Conservation (phyloP, 2,329 filamentous ascomycete genomes). For the Neocucurbitaria cava region DNA sequence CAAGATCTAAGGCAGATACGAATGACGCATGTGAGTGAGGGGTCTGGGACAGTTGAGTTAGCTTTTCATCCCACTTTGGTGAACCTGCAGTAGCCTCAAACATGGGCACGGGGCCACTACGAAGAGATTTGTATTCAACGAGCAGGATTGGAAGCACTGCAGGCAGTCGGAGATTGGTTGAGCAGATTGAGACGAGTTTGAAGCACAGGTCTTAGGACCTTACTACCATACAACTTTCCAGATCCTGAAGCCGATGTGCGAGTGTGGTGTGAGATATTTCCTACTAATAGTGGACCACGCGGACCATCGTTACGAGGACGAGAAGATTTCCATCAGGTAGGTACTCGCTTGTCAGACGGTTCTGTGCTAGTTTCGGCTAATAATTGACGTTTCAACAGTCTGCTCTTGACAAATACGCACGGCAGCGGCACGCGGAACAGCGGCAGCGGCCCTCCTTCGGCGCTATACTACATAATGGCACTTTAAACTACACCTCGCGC, state of each 20-base stretch:
- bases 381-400: slow-evolving; percentile 5
- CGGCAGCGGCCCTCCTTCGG: slow-evolving; percentile 22
- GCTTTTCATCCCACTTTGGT: slow-evolving; percentile 12
- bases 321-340: neutral
- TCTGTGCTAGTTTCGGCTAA: neutral
- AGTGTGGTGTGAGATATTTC: neutral
- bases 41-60: slow-evolving; percentile 9
- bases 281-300: neutral
- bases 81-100: slow-evolving; percentile 34
- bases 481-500: neutral
- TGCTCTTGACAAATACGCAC: slow-evolving; percentile 2
- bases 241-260: neutral
- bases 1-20: slow-evolving; percentile 3
- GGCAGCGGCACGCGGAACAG: slow-evolving; percentile 19
- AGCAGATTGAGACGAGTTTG: neutral
- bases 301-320: neutral
- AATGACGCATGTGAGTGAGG: slow-evolving; percentile 14
- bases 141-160: neutral
- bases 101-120: slow-evolving; percentile 10
- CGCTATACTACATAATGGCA: slow-evolving; percentile 6
- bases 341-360: neutral
- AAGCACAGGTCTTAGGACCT: neutral
- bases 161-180: neutral
- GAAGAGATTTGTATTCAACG: slow-evolving; percentile 1
- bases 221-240: neutral